Conservation (phyloP, 2,329 filamentous ascomycete species). For the Celoporthe dispersa region DNA sequence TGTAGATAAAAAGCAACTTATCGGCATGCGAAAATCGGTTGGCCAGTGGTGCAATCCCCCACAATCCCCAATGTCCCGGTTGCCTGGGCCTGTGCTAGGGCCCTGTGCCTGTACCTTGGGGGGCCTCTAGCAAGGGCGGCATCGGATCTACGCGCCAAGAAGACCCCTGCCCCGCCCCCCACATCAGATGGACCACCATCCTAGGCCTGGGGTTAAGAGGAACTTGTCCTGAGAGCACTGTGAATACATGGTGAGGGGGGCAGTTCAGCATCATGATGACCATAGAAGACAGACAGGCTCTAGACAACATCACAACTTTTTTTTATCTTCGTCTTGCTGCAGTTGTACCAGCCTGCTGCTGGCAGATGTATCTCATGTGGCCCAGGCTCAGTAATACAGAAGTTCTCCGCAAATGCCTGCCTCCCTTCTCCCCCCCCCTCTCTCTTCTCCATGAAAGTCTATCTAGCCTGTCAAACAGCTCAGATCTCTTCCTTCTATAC, state of each 20-base stretch:
- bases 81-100: neutral
- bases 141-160: constrained; percentile 20
- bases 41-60: constrained; percentile 15
- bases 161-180: constrained; percentile 19
- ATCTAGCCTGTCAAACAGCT: constrained; percentile 4
- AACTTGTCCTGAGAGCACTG: no score
- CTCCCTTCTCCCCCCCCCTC: no score
- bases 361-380: neutral
- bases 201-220: no score
- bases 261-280: neutral
- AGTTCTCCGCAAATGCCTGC: constrained; percentile 3
- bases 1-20: constrained; percentile 2
- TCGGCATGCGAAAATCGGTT: constrained; percentile 20
- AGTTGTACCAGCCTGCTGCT: constrained; percentile 3
- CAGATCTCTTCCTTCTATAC: neutral
- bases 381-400: neutral
- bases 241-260: neutral
- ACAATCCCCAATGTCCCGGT: constrained; percentile 11
- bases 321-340: neutral
- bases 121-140: constrained; percentile 18
- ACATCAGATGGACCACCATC: neutral
- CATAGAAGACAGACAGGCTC: neutral
- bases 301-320: constrained; percentile 8
- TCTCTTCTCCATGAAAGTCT: neutral
- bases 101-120: neutral